phyloP scores from a whole-genome alignment of 352 stramenopile species.

The Chrysophaeum taylorii region DNA sequence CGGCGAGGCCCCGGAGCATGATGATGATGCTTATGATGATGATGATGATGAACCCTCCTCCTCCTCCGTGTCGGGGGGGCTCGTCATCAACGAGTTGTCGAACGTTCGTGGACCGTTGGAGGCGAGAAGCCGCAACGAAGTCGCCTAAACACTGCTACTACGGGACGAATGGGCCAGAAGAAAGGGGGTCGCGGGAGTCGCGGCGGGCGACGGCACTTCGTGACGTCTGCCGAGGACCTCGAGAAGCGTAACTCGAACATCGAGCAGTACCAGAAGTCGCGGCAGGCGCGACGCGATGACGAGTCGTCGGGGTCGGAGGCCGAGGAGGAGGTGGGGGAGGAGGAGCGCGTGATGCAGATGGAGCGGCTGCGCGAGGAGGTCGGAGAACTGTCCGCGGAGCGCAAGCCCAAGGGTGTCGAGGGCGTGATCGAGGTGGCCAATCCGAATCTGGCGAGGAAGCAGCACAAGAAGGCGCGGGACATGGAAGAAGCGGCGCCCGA shows the following conservation, averaged over 20 bases:
- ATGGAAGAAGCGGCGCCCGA: constrained; percentile 50
- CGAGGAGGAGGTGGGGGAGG: constrained; percentile 44
- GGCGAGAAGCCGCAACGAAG: no score
- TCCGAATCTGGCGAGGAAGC: constrained; percentile 54
- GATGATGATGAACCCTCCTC: no score
- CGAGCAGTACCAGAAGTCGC: constrained; percentile 53
- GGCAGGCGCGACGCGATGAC: constrained; percentile 52
- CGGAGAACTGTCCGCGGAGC: constrained; percentile 14
- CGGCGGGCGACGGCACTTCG: constrained; percentile 50
- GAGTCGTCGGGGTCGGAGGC: no score
- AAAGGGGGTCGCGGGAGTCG: constrained; percentile 1
- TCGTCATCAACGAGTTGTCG: no score
- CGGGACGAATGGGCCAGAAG: constrained; percentile 13
- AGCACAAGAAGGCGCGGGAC: constrained; percentile 71
- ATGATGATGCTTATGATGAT: no score
- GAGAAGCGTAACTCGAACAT: constrained; percentile 55
- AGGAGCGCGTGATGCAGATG: constrained; percentile 52
- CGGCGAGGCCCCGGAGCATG: no score
- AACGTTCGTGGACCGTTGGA: no score
- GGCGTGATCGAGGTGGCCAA: constrained; percentile 64
- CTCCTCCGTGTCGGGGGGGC: no score
- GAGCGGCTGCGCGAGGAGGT: constrained; percentile 60
- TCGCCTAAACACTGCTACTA: no score
- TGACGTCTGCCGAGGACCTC: constrained; percentile 68
- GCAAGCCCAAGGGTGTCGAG: constrained; percentile 58